Conservation (phyloP, 305 asterid genomes). For the Salvia sclarea region DNA sequence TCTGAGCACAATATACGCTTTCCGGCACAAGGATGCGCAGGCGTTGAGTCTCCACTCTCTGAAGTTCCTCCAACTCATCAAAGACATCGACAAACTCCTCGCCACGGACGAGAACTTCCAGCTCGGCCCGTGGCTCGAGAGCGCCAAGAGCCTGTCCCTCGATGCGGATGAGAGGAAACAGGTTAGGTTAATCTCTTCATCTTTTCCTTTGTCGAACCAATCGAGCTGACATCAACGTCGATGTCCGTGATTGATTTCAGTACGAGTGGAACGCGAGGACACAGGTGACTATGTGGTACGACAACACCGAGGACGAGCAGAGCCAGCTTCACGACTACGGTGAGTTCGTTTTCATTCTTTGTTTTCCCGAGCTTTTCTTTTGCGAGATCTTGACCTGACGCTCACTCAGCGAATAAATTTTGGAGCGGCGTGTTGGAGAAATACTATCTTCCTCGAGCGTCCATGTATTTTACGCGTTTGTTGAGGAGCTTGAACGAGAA, state of each 20-base stretch:
- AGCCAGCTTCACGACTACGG: constrained; percentile 95
- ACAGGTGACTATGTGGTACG: constrained; percentile 96
- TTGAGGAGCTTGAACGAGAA: constrained; percentile 56
- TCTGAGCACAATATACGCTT: constrained; percentile 69
- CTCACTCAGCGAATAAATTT: constrained; percentile 81
- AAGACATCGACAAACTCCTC: constrained; percentile 86
- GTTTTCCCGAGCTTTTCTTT: constrained; percentile 2
- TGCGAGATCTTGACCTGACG: neutral
- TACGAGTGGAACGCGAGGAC: constrained; percentile 98
- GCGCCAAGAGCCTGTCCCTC: constrained; percentile 67
- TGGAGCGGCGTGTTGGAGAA: constrained; percentile 77
- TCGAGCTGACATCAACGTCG: neutral
- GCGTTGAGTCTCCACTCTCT: constrained; percentile 51
- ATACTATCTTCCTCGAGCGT: constrained; percentile 90
- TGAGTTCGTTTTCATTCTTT: constrained; percentile 27
- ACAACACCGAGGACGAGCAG: constrained; percentile 57
- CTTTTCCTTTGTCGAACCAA: too few relatives aligned
- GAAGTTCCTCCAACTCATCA: constrained; percentile 79
- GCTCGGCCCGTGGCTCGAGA: constrained; percentile 90
- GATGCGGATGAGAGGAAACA: constrained; percentile 65
- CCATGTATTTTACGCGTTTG: constrained; percentile 63
- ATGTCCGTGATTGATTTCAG: constrained; percentile 38
- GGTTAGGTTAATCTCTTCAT: constrained; percentile 42
- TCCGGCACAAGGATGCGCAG: constrained; percentile 53
- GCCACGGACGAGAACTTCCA: constrained; percentile 81